Base-by-base conservation (phyloP, 2,329 filamentous ascomycete species). In the Colletotrichum sp. region DNA sequence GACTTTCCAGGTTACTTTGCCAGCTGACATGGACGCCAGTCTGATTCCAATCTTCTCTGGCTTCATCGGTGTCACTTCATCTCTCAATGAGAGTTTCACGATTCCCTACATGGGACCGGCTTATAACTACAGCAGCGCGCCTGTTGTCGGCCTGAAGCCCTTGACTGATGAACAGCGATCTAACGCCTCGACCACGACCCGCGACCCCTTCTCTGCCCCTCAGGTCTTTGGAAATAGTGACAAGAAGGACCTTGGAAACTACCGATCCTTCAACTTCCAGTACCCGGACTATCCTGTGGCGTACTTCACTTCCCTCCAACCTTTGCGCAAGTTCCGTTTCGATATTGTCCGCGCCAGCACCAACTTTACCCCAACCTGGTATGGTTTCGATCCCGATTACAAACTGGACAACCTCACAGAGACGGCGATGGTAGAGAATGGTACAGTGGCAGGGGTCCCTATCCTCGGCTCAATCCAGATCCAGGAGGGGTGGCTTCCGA, bases 1-100 rank as follows among this genome's bases (percentile, higher is more conserved):
- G 67, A 82, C 85, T 15, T 88, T 91, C 16, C 83, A 82, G 0
- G 85, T 87, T 8, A 86, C 83, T 1, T 83, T 86, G 1, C 88
- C 88, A 1, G 75, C 80, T 78, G 77, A 80, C 2, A 77, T 86
- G 0, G 79, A 86, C 52, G 77, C 81, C 8, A 80, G 80, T 1
- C 83, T 82, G 25, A 79, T 88, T 0, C 85, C 86, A 4, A 79
- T 88, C 2, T 88, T 86, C 80, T 85, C 84, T 5, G 87, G 87
- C 5, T 87, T 83, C 76, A 81, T 88, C 30, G 83, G 85, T n/a
- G 83, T 83, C 6, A 84, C 85, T 30, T 84, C 84, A 6, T 79
- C 80, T 11, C 78, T 81, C 1, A 79, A 81, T 63, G 74, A 69
- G 9, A 80, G 71, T 66, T 80, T 87, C 8, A 83, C 82, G 2